Conservation (phyloP, 2,329 filamentous ascomycete genomes). For the Scolecobasidium constrictum region DNA sequence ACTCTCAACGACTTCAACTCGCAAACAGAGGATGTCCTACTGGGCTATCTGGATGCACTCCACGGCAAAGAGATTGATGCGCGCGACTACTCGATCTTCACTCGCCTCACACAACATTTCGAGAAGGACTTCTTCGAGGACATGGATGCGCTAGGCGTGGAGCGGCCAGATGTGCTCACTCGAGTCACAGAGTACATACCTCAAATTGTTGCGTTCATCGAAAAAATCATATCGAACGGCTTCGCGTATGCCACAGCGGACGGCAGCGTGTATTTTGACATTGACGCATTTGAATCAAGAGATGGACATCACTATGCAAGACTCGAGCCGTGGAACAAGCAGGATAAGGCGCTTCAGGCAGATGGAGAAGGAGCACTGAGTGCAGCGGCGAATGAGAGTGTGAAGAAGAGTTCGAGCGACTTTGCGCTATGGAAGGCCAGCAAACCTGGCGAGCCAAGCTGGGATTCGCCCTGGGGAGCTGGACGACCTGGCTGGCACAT, state of each 20-base stretch:
- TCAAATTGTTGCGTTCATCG: constrained; percentile 76
- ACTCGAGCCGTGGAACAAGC: constrained; percentile 73
- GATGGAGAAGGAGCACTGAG: constrained; percentile 79
- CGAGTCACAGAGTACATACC: constrained; percentile 87
- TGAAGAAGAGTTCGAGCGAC: constrained; percentile 69
- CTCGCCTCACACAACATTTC: constrained; percentile 72
- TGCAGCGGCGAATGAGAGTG: constrained; percentile 42
- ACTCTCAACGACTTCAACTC: constrained; percentile 36
- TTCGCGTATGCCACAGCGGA: constrained; percentile 68
- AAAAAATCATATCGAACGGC: constrained; percentile 71
- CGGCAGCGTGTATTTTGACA: constrained; percentile 92
- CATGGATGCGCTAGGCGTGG: constrained; percentile 76
- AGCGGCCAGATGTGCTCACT: constrained; percentile 70
- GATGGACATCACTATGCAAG: constrained; percentile 72
- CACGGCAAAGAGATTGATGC: constrained; percentile 46
- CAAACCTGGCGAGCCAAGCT: constrained; percentile 84
- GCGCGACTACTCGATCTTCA: constrained; percentile 67
- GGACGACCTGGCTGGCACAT: constrained; percentile 94
- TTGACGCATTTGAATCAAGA: constrained; percentile 66
- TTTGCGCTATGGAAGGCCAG: constrained; percentile 93
- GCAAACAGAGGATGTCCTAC: constrained; percentile 56
- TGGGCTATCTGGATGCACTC: constrained; percentile 68
- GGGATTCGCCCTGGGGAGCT: constrained; percentile 78
- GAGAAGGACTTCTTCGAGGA: constrained; percentile 83
- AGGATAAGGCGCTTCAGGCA: constrained; percentile 70